These are phyloP conservation scores for Saccharomycopsis amapae DNA, from an alignment of 805 yeast genomes.

Conservation along the genomic window DNA sequence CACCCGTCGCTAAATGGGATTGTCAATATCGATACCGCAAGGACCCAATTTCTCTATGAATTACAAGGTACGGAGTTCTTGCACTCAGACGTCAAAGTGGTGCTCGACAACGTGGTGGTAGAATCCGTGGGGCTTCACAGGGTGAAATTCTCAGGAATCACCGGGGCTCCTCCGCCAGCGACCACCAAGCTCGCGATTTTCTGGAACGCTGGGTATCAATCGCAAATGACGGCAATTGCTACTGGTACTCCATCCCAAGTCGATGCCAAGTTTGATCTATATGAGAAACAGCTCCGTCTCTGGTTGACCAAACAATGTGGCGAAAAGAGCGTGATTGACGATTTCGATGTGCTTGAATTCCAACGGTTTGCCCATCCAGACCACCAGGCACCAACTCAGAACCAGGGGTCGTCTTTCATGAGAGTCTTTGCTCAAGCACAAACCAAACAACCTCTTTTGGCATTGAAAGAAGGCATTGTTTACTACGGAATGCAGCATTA, in stretches of 20 bases:
- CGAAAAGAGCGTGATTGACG: slow-evolving; percentile 11
- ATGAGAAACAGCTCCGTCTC: slow-evolving; percentile 12
- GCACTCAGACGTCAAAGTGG: slow-evolving; percentile 25
- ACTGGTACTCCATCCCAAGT: slow-evolving; percentile 21
- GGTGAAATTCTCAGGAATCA: slow-evolving; percentile 21
- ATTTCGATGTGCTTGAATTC: slow-evolving; percentile 19
- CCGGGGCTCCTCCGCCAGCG: slow-evolving; percentile 23
- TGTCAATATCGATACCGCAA: slow-evolving; percentile 22
- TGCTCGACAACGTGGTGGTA: slow-evolving; percentile 17
- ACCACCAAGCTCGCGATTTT: slow-evolving; percentile 23
- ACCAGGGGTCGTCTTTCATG: slow-evolving; percentile 15
- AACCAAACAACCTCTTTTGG: background rate
- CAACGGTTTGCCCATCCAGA: slow-evolving; percentile 18
- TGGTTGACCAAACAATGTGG: slow-evolving; percentile 11
- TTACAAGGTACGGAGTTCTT: slow-evolving; percentile 26
- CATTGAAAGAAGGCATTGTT: slow-evolving; percentile 4
- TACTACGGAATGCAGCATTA: slow-evolving; percentile 19
- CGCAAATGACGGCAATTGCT: slow-evolving; percentile 16
- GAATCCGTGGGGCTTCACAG: slow-evolving; percentile 17
- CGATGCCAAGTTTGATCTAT: slow-evolving; percentile 18
- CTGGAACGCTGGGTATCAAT: slow-evolving; percentile 22
- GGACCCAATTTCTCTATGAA: slow-evolving; percentile 24
- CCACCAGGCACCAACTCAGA: slow-evolving; percentile 17
- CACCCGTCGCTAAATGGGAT: slow-evolving; percentile 22
- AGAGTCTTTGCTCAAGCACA: slow-evolving; percentile 20